Percentiles rank a stretch among this genome's conserved stretches.
phyloP scores from a whole-genome alignment of 345 rosid genomes.

The Salix purpurea region DNA sequence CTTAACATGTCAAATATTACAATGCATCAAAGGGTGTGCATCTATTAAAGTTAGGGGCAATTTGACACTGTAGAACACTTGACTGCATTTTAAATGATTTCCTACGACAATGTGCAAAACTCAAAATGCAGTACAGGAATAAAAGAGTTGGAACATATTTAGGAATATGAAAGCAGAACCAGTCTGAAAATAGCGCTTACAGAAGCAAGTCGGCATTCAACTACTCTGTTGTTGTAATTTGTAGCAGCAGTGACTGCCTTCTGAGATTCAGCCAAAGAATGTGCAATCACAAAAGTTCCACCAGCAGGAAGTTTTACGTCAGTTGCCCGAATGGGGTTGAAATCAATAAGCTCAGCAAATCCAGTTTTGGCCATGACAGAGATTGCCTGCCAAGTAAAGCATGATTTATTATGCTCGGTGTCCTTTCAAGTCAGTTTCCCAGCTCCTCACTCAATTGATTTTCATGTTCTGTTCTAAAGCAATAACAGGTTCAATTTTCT shows the following conservation, averaged over 20 bases:
- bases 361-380: constrained; percentile 93
- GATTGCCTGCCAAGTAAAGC: constrained; percentile 61
- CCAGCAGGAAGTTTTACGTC: constrained; percentile 94
- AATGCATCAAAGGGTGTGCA: not conserved
- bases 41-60: not conserved
- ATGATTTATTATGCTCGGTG: not conserved
- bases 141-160: not conserved
- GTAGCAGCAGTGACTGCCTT: constrained; percentile 97
- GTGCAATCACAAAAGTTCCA: constrained; percentile 91
- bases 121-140: not conserved
- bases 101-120: not conserved
- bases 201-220: constrained; percentile 89
- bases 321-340: constrained; percentile 93
- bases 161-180: not conserved
- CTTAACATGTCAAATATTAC: not conserved
- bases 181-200: constrained; percentile 41
- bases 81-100: not conserved
- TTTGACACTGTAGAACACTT: not conserved
- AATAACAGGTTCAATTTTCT: not conserved
- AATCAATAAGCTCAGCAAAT: constrained; percentile 99
- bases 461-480: not conserved
- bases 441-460: not conserved
- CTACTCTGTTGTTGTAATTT: constrained; percentile 94
- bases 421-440: not conserved
- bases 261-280: constrained; percentile 92